Base-by-base conservation (phyloP, 164 flowering plant species). In the Macadamia tetraphylla region DNA sequence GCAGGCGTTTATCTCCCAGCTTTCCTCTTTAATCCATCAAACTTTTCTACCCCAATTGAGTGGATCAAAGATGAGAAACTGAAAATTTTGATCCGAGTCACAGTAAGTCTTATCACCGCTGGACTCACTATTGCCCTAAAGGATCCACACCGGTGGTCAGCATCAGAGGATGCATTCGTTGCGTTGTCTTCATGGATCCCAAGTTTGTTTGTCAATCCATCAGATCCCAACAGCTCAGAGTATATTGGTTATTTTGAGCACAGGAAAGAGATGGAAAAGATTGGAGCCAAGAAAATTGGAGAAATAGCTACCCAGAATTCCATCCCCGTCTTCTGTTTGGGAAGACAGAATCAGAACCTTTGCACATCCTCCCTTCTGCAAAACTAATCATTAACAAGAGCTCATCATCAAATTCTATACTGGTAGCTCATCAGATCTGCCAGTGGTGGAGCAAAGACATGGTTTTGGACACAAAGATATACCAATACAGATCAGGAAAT, bases 11-110 rank as follows among this genome's bases (percentile, higher is more conserved):
- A 75, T 63, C 77, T 91, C 12, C 86, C 88, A 53, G 60, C 94
- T 43, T 90, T 77, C 74, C 89, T 91, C 7, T 94, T 94, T 69
- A 94, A 94, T 68, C 93, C 98, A 13, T 97, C 98, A 0, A 91
- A 78, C 73, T 18, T 78, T 43, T 84, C 97, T 1, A 82, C 86
- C 6, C 97, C 98, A 3, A 72, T 92, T 6, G 97, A 90, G 74
- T 76, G 75, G 62, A 89, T 94, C 44, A 87, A 85, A 65, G 75
- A 79, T 63, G 75, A 83, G 75, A 83, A 79, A 60, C 32, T 88
- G 68, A 85, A 85, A 70, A 79, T 80, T 43, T 91, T 94, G 43
- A 23, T 87, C 30, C 82, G 96, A 14, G 58, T 87, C 46, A 88
- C 89, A 17, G 62, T 77, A 68, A 88, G 97, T 70, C 75, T 87